A percentile compares a stretch with the other conserved stretches of the same genome.
These are phyloP conservation scores for Phaffomyces thermotolerans DNA, from an alignment of 805 yeast genomes.

Conservation along the genomic window DNA sequence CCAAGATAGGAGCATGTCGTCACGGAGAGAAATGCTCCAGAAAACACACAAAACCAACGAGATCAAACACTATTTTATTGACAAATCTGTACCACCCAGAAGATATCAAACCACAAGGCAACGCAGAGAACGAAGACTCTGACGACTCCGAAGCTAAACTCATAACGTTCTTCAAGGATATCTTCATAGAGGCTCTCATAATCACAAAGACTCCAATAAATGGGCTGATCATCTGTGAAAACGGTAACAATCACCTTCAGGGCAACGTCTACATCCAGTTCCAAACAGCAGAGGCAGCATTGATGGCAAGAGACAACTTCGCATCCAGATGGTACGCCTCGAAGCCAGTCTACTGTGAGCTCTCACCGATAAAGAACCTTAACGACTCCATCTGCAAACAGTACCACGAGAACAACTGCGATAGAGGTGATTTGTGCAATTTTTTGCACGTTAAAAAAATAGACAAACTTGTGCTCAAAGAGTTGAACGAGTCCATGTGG, in stretches of 20 bases:
- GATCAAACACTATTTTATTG: constrained; percentile 58
- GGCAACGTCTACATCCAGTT: constrained; percentile 82
- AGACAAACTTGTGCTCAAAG: constrained; percentile 37
- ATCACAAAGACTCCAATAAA: constrained; percentile 40
- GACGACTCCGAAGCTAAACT: constrained; percentile 34
- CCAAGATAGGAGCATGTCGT: constrained; percentile 86
- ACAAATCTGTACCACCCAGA: constrained; percentile 62
- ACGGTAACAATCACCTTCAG: constrained; percentile 70
- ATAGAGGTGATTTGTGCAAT: constrained; percentile 80
- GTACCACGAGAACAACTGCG: constrained; percentile 61
- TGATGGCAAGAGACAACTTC: constrained; percentile 49
- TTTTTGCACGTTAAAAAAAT: constrained; percentile 70
- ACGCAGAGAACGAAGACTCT: neutral
- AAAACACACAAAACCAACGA: constrained; percentile 57
- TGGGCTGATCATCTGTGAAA: constrained; percentile 71
- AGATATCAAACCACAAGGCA: constrained; percentile 10
- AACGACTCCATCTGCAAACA: constrained; percentile 71
- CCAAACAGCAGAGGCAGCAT: constrained; percentile 48
- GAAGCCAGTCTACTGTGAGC: constrained; percentile 71
- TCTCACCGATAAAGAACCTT: constrained; percentile 66
- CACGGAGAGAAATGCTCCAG: constrained; percentile 87
- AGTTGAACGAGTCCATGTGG: constrained; percentile 36
- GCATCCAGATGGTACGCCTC: constrained; percentile 79
- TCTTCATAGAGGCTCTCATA: constrained; percentile 52
- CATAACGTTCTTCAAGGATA: constrained; percentile 62